Base-by-base conservation (phyloP, 2,329 filamentous ascomycete species). In the Colletotrichum sidae region DNA sequence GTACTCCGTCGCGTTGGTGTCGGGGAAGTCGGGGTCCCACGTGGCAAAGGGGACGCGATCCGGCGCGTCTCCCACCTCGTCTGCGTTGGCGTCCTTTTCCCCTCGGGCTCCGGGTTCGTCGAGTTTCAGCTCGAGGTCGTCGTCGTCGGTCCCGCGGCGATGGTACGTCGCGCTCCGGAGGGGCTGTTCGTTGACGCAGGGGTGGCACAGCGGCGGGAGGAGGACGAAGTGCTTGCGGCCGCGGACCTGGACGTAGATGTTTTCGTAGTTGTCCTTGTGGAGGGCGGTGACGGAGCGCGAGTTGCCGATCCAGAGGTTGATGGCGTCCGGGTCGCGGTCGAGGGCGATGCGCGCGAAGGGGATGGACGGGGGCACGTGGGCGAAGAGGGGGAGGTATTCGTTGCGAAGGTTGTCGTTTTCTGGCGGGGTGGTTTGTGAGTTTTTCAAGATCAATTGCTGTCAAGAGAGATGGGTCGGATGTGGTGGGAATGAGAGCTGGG, bases 261-360 rank as follows among this genome's bases (percentile, higher is more conserved):
- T 96, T 76, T 96, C 92, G 75, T 94, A 95, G 71, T 92, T 92
- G 78, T 96, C 93, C 72, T 91, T 92, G 78, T 96, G 93, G 58
- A 94, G 76, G 0, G 90, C 89, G 0, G 92, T 94, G 1, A 86
- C 83, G 34, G 89, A 92, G 42, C 81, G 82, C 1, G 87, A 87
- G 77, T 92, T 92, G 58, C 92, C 92, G 54, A 96, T 88, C 92
- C 92, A 95, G 72, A 96, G 83, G 73, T 96, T 96, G 67, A 93
- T 86, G 12, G 92, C 92, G 68, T 96, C 92, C 0, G 92, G 90
- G 0, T 79, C 72, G 44, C 85, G 80, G 51, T 63, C 65, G 0
- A 95, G 85, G 0, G 92, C 92, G 67, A 93, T 88, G 35, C 89
- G 86, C 0, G 92, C 92, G 74, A 92, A 96, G 1, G 90, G 84